Conservation (phyloP, 2,329 filamentous ascomycete species). For the Exophiala calicioides region DNA sequence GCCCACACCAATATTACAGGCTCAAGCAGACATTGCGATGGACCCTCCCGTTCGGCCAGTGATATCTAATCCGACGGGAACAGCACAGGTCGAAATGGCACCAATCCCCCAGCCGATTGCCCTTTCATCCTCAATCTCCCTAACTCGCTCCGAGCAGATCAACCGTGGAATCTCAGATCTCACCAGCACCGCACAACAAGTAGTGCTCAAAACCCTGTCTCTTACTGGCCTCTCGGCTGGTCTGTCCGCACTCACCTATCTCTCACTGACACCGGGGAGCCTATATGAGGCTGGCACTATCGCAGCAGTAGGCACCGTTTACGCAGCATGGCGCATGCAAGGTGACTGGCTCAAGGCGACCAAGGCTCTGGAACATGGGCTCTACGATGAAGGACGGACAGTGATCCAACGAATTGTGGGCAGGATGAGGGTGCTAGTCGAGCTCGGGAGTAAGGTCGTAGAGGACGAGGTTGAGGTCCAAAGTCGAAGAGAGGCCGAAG, state of each 20-base stretch:
- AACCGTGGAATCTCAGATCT: slow-evolving; percentile 68
- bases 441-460: slow-evolving; percentile 43
- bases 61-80: slow-evolving; percentile 30
- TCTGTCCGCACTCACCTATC: slow-evolving; percentile 57
- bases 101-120: slow-evolving; percentile 36
- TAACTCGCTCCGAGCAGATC: slow-evolving; percentile 67
- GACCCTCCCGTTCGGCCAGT: slow-evolving; percentile 17
- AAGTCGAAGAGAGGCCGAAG: slow-evolving; percentile 43
- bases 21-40: slow-evolving; percentile 19
- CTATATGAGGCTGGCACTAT: slow-evolving; percentile 61
- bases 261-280: slow-evolving; percentile 54
- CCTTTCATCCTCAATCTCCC: slow-evolving; percentile 77
- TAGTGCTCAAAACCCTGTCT: slow-evolving; percentile 73
- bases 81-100: slow-evolving; percentile 20
- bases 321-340: slow-evolving; percentile 60
- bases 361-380: slow-evolving; percentile 52
- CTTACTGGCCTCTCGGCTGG: slow-evolving; percentile 60
- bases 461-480: slow-evolving; percentile 37
- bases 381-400: slow-evolving; percentile 59
- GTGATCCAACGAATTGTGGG: slow-evolving; percentile 57
- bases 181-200: slow-evolving; percentile 70
- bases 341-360: slow-evolving; percentile 59
- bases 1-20: slow-evolving; percentile 18
- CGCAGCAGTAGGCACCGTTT: slow-evolving; percentile 60
- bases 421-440: slow-evolving; percentile 49